phyloP scores from a whole-genome alignment of 2,329 filamentous ascomycete genomes.

The Clarireedia homoeocarpa region DNA sequence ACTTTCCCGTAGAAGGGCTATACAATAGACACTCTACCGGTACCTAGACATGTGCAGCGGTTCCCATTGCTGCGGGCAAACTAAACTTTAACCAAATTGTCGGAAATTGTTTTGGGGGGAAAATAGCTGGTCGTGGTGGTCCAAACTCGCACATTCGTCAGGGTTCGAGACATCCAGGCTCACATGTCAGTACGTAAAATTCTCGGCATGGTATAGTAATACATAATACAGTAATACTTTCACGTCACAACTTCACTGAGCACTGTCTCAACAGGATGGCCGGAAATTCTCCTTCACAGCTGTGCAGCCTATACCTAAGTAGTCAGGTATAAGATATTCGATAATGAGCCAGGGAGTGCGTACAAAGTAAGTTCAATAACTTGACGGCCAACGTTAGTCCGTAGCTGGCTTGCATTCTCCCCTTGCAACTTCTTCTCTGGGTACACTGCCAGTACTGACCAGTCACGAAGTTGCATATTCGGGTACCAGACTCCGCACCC shows the following conservation, averaged over 20 bases:
- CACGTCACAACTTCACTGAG: background rate
- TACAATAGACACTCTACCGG: background rate
- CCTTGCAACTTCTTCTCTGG: background rate
- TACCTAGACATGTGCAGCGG: background rate
- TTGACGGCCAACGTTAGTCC: background rate
- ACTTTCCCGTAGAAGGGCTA: background rate
- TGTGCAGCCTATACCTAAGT: background rate
- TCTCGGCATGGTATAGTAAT: too few relatives aligned
- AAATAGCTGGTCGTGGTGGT: background rate
- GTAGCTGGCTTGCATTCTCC: background rate
- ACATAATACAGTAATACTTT: too few relatives aligned
- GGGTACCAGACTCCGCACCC: background rate
- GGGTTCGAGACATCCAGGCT: background rate
- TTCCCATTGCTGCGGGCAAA: constrained; percentile 2
- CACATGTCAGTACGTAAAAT: background rate
- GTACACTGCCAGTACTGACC: background rate
- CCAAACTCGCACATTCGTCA: background rate
- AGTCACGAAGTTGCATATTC: constrained; percentile 1
- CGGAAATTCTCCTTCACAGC: background rate
- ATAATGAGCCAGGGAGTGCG: background rate
- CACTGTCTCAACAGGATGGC: background rate
- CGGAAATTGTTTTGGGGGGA: constrained; percentile 2
- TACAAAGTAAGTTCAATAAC: background rate
- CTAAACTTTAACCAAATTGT: constrained; percentile 10
- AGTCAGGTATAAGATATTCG: background rate